phyloP scores from a whole-genome alignment of 2,329 filamentous ascomycete genomes.

The Biscogniauxia marginata region DNA sequence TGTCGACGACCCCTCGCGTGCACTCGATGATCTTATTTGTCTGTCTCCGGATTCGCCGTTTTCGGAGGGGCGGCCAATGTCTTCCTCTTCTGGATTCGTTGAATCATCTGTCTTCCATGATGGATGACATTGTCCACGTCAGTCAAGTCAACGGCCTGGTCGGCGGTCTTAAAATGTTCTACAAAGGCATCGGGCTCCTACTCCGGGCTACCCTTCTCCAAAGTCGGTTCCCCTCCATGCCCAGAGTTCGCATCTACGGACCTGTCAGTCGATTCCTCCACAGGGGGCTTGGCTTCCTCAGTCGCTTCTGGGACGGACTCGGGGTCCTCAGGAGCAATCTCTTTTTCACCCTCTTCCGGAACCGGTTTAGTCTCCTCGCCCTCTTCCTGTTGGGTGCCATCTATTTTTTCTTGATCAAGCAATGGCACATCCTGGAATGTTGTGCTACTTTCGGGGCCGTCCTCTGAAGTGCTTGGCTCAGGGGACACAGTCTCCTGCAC shows the following conservation, averaged over 20 bases:
- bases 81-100: constrained; percentile 11
- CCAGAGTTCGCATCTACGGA: constrained; percentile 3
- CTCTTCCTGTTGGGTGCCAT: constrained; percentile 22
- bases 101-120: constrained; percentile 6
- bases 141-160: constrained; percentile 1
- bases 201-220: constrained; percentile 18
- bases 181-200: constrained; percentile 23
- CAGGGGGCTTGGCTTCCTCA: constrained; percentile 1
- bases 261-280: constrained; percentile 8
- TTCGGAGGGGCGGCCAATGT: neutral
- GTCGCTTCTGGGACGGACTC: neutral
- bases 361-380: constrained; percentile 23
- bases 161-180: constrained; percentile 17
- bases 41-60: constrained; percentile 7
- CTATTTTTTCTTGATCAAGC: constrained; percentile 22
- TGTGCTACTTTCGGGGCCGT: constrained; percentile 15
- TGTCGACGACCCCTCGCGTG: constrained; percentile 13
- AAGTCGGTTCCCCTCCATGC: constrained; percentile 11
- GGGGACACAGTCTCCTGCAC: constrained; percentile 18
- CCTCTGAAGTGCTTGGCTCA: constrained; percentile 19
- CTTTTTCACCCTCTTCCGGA: constrained; percentile 23
- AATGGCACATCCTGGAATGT: constrained; percentile 20
- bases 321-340: constrained; percentile 6
- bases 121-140: constrained; percentile 10
- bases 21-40: constrained; percentile 13